A percentile compares a stretch with the other conserved stretches of the same genome.
Conservation (phyloP, 2,329 filamentous ascomycete species). For the Sporothrix luriei region DNA sequence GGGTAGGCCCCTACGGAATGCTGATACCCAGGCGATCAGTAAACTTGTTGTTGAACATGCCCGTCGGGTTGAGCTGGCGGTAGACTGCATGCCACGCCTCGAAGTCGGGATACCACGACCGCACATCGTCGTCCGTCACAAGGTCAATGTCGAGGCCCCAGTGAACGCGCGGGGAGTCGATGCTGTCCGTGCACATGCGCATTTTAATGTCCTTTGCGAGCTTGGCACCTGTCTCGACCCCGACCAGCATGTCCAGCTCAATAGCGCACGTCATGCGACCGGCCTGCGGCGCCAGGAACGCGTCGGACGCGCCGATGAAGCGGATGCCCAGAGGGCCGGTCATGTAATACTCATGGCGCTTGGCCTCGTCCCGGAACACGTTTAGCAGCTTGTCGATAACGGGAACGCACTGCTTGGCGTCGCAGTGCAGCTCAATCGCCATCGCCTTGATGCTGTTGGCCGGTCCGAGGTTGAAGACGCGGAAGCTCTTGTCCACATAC, state of each 20-base stretch:
- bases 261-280: slow-evolving; percentile 38
- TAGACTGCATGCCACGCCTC: slow-evolving; percentile 37
- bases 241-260: slow-evolving; percentile 38
- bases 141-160: slow-evolving; percentile 40
- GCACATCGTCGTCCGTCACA: slow-evolving; percentile 36
- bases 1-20: too few species aligned
- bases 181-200: slow-evolving; percentile 33
- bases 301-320: slow-evolving; percentile 36
- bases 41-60: slow-evolving; percentile 41
- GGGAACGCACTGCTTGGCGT: slow-evolving; percentile 35
- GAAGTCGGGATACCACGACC: slow-evolving; percentile 38
- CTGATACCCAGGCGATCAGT: slow-evolving; percentile 38
- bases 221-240: slow-evolving; percentile 34
- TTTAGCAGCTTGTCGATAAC: slow-evolving; percentile 36
- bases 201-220: slow-evolving; percentile 37
- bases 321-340: slow-evolving; percentile 39
- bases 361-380: slow-evolving; percentile 35
- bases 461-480: slow-evolving; percentile 38
- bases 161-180: slow-evolving; percentile 36
- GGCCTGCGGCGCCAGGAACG: slow-evolving; percentile 38
- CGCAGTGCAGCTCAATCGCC: slow-evolving; percentile 38
- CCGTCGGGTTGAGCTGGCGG: slow-evolving; percentile 36
- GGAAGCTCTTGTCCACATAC: slow-evolving; percentile 39
- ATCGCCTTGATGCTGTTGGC: slow-evolving; percentile 38
- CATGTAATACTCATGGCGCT: slow-evolving; percentile 37